These are phyloP conservation scores for Fusarium zealandicum DNA, from an alignment of 2,329 filamentous ascomycete genomes.

Conservation along the genomic window DNA sequence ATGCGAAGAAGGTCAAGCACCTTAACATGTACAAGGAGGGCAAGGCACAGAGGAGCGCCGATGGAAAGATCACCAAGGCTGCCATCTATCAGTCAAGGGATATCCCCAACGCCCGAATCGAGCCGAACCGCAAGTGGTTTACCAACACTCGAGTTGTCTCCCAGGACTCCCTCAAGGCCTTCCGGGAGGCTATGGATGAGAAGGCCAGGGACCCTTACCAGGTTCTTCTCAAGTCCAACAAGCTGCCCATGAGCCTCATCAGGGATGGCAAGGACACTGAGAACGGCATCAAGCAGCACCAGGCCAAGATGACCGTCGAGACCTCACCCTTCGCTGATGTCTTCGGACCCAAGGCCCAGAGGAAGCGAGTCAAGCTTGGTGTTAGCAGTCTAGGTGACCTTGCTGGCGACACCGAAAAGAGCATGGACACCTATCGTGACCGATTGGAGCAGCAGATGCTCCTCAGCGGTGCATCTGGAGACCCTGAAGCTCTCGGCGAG, in stretches of 20 bases:
- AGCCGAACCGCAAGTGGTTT: constrained; percentile 98
- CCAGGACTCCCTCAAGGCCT: constrained; percentile 84
- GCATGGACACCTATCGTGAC: constrained; percentile 82
- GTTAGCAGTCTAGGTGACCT: constrained; percentile 84
- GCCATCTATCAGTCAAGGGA: constrained; percentile 86
- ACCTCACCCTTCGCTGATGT: constrained; percentile 84
- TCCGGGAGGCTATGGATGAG: constrained; percentile 91
- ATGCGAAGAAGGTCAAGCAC: constrained; percentile 86
- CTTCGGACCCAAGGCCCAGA: constrained; percentile 91
- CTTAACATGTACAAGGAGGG: constrained; percentile 92
- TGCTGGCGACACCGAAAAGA: constrained; percentile 79
- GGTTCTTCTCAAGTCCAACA: constrained; percentile 95
- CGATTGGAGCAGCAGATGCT: constrained; percentile 80
- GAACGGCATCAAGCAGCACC: constrained; percentile 89
- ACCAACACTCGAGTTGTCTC: constrained; percentile 89
- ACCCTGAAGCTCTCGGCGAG: constrained; percentile 58
- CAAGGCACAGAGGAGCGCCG: constrained; percentile 80
- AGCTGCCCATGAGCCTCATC: constrained; percentile 94
- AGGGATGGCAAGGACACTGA: constrained; percentile 72
- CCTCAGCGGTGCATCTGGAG: constrained; percentile 72
- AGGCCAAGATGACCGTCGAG: constrained; percentile 93
- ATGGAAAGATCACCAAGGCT: constrained; percentile 84
- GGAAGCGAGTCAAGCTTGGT: constrained; percentile 89
- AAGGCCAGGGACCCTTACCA: constrained; percentile 90
- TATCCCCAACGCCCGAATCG: constrained; percentile 81